Conservation (phyloP, 208 protist species). For the Acanthamoeba divionensis region DNA sequence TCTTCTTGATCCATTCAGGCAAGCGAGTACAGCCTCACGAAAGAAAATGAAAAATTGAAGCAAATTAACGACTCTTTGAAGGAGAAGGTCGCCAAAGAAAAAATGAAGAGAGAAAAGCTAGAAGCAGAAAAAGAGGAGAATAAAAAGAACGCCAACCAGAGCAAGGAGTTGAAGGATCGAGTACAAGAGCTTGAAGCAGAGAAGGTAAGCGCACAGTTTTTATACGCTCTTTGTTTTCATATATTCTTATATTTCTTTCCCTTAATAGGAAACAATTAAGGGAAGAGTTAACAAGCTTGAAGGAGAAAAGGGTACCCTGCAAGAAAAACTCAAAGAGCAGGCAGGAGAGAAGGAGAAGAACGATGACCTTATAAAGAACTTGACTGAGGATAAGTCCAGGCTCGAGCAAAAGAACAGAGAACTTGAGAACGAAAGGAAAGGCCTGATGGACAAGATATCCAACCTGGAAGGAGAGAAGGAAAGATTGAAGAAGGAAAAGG, state of each 20-base stretch:
- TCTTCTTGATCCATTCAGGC: too few relatives aligned
- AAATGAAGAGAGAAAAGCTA: neutral
- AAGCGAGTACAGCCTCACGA: too few relatives aligned
- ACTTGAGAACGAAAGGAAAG: neutral
- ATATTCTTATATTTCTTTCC: neutral
- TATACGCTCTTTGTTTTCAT: too few relatives aligned
- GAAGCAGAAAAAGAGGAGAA: neutral
- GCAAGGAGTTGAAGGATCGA: too few relatives aligned
- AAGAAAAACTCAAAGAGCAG: too few relatives aligned
- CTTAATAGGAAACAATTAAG: neutral
- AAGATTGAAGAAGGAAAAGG: slow-evolving; percentile 22
- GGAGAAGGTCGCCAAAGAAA: neutral
- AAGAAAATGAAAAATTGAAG: too few relatives aligned
- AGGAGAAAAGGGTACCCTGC: neutral
- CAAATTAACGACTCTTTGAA: neutral
- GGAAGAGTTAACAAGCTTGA: neutral
- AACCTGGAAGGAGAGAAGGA: slow-evolving; percentile 16
- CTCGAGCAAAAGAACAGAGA: slow-evolving; percentile 5
- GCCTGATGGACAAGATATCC: neutral
- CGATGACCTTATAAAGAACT: neutral
- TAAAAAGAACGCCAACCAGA: neutral
- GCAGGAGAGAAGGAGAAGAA: too few relatives aligned
- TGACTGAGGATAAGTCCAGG: slow-evolving; percentile 11
- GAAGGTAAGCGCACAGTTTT: neutral
- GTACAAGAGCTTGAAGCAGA: too few relatives aligned